Evolutionary conservation across 345 rosid species (phyloP), one percentile per base, ranked within the genome.

Genomic region (Raphanus raphanistrum): DNA sequence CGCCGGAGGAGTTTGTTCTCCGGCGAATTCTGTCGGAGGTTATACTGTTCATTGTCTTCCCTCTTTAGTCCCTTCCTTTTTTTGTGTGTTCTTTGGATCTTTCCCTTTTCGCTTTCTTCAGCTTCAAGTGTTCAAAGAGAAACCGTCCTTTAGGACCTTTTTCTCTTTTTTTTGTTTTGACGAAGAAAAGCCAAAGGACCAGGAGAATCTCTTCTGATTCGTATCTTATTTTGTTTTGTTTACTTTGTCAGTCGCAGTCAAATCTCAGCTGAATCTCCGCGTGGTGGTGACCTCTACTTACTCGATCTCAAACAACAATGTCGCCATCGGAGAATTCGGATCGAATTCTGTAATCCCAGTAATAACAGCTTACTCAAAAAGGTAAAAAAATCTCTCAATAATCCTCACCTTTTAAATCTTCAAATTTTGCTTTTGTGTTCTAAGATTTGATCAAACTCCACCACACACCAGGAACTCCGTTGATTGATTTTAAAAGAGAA

Each of bases 111-210:
- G 65, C 73, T 80, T 68, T 61, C 67, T 76, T 70, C 67, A 68
- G 78, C 78, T 71, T 66, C 5, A 61, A 64, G 55, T 48, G 69
- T 85, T 78, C 32, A 66, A 79, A 41, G 72, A 79, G 68, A 74
- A 63, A 62, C 36, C 58, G 4, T n/a, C 63, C 70, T 79, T 79
- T 62, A 54, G 64, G 48, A 41, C n/a, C 21, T 21, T 21, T 21
- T 21, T 21, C 21, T 21, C 43, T 32, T 8, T 2, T 29, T 13
- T 21, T 79, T 33, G 78, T 79, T 75, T 80, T 80, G 79, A 68
- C 82, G 75, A 73, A 4, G 73, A 78, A 86, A 88, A 80, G 86
- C 68, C 50, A 76, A 78, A 33, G 73, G 77, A 84, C 68, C 77
- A 74, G 58, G 72, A 66, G 79, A 84, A 85, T 85, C 82, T 75